Conservation (phyloP, 1,284 basidiomycete genomes). For the Boletus mariae region DNA sequence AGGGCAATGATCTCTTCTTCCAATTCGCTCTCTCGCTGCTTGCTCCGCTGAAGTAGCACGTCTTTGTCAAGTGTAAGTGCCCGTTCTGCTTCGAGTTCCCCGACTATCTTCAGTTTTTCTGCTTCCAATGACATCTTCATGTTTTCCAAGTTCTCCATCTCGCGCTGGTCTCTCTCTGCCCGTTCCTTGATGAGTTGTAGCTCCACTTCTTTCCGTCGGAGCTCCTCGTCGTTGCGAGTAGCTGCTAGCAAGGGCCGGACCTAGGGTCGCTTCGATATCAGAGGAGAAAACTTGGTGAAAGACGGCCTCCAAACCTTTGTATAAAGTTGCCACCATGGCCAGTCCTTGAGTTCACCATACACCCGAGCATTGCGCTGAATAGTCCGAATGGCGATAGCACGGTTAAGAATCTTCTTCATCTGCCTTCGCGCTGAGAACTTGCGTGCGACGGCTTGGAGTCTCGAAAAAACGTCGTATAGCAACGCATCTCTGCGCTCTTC, state of each 20-base stretch:
- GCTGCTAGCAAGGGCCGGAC: conserved; percentile 91
- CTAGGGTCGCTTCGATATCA: conserved; percentile 35
- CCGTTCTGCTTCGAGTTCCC: conserved; percentile 81
- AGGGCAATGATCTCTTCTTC: conserved; percentile 82
- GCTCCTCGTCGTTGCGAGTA: conserved; percentile 90
- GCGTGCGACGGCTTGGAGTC: conserved; percentile 82
- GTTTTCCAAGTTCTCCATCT: conserved; percentile 74
- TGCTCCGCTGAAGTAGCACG: conserved; percentile 78
- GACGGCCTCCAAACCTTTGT: conserved; percentile 59
- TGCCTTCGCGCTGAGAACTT: conserved; percentile 87
- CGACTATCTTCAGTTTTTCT: conserved; percentile 81
- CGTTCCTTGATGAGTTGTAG: conserved; percentile 78
- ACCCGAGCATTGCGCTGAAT: conserved; percentile 94
- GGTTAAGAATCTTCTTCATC: conserved; percentile 94
- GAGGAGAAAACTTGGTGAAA: not conserved
- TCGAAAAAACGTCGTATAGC: conserved; percentile 87
- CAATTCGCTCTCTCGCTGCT: conserved; percentile 79
- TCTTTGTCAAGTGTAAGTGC: conserved; percentile 83
- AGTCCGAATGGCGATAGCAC: conserved; percentile 86
- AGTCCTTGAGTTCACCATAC: conserved; percentile 86
- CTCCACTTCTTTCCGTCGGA: conserved; percentile 86
- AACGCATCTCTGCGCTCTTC: conserved; percentile 90
- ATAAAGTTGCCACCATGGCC: conserved; percentile 99
- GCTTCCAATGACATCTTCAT: conserved; percentile 77
- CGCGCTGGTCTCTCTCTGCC: conserved; percentile 80